Base-by-base conservation (phyloP, 352 stramenopile genomes). In the Phytopythium ostracodes region DNA sequence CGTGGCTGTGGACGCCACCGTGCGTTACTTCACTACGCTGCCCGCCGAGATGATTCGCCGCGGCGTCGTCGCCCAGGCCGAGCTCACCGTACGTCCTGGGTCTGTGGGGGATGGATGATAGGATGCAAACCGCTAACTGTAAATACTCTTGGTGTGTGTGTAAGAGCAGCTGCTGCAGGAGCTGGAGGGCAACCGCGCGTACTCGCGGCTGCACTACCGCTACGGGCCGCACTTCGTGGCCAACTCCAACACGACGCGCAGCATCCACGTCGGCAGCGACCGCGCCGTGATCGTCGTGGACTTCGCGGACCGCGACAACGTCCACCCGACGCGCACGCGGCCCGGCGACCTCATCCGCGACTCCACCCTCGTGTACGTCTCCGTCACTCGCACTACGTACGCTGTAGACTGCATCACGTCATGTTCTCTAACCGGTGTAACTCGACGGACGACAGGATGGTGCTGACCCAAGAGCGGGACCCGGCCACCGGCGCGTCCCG, bases 231-330 rank as follows among this genome's bases (percentile, higher is more conserved):
- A 68, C 3, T 73, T 89, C 61, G 42, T 38, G 14, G 67, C 77
- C 1, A 71, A 60, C 8, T 63, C 70, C 42, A 85, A 87, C 70
- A 79, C 73, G 25, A 77, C 65, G 40, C 65, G 85, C 42, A 65
- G 58, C 8, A 67, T 66, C 10, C 55, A 68, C 38, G 66, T 84
- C 31, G 59, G 62, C 2, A 62, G 67, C 15, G 67, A 74, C 29
- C 60, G 65, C 25, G 77, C 67, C 2, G 59, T 84, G 22, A 65
- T 89, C 36, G 65, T 80, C 42, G 65, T 70, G 15, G 77, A 89
- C 56, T 81, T 75, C 36, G 67, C 85, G 22, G 75, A 84, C 50
- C 51, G 69, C 5, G 79, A 89, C 55, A 65, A 63, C 18, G 54
- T 68, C 22, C 62, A 75, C 66, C 71, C 77, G 2, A 64, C 64